These are phyloP conservation scores for Cymbopogon flexuosus DNA, from an alignment of 202 grass and related monocot species.

Conservation along the genomic window DNA sequence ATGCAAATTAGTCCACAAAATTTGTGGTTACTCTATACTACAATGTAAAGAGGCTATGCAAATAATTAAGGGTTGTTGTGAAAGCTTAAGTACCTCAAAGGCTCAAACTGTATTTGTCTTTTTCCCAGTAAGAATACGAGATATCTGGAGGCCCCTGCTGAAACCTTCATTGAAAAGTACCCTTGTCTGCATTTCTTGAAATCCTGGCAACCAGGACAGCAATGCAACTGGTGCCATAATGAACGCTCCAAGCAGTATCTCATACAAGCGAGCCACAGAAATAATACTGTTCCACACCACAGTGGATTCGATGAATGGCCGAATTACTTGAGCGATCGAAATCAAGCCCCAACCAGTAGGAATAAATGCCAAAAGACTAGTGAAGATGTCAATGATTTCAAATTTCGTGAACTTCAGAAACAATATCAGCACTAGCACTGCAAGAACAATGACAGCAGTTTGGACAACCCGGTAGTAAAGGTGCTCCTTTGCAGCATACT, in stretches of 20 bases:
- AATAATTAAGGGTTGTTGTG: neutral
- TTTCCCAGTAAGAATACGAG: conserved; percentile 85
- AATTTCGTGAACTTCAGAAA: conserved; percentile 72
- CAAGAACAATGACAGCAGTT: conserved; percentile 45
- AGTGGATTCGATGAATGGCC: conserved; percentile 80
- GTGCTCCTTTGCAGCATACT: conserved; percentile 76
- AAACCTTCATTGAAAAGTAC: conserved; percentile 97
- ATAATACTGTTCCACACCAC: conserved; percentile 74
- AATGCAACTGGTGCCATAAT: conserved; percentile 87
- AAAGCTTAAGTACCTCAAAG: conserved; percentile 59
- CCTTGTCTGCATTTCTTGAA: conserved; percentile 98
- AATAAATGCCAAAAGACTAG: conserved; percentile 84
- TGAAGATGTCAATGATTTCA: conserved; percentile 85
- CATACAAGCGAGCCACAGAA: conserved; percentile 74
- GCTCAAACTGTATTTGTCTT: conserved; percentile 59
- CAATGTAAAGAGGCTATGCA: neutral
- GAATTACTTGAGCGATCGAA: conserved; percentile 86
- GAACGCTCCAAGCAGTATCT: conserved; percentile 72
- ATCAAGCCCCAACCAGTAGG: conserved; percentile 96
- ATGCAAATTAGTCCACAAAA: conserved; percentile 16
- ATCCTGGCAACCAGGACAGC: conserved; percentile 87
- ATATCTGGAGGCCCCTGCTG: conserved; percentile 90
- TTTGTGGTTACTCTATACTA: neutral
- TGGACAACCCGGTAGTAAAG: conserved; percentile 73
- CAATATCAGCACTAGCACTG: conserved; percentile 56